Conservation (phyloP, 106 monocot genomes). For the Dioscorea zingiberensis region DNA sequence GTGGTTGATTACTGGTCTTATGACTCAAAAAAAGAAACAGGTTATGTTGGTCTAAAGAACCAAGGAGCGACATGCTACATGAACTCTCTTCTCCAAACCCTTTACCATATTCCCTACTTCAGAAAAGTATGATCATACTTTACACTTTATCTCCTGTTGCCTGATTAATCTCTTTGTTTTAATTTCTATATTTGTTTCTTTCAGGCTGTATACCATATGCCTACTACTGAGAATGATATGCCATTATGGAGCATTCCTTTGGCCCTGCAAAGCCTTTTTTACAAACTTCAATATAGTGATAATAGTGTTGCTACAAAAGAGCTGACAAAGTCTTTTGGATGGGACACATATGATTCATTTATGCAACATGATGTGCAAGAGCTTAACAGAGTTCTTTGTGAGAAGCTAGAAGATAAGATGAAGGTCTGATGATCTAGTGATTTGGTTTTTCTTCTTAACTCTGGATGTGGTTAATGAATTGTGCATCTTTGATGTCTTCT, state of each 20-base stretch:
- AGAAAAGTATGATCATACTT: slow-evolving; percentile 65
- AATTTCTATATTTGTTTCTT: background rate
- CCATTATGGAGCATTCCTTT: slow-evolving; percentile 88
- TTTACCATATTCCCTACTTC: slow-evolving; percentile 96
- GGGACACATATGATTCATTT: slow-evolving; percentile 93
- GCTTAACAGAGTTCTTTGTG: slow-evolving; percentile 81
- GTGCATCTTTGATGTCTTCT: slow-evolving; percentile 9
- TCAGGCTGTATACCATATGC: slow-evolving; percentile 84
- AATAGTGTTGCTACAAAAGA: slow-evolving; percentile 90
- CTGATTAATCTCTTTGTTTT: background rate
- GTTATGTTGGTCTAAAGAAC: slow-evolving; percentile 98
- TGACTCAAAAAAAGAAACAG: slow-evolving; percentile 98
- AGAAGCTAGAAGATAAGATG: slow-evolving; percentile 96
- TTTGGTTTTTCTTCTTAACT: background rate
- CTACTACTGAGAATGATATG: slow-evolving; percentile 91
- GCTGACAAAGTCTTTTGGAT: slow-evolving; percentile 93
- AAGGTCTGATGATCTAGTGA: slow-evolving; percentile 23
- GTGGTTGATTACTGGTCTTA: slow-evolving; percentile 93
- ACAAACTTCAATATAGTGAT: slow-evolving; percentile 86
- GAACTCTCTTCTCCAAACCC: slow-evolving; percentile 99
- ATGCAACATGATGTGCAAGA: slow-evolving; percentile 97
- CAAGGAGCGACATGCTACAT: slow-evolving; percentile 99
- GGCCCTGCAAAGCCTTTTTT: slow-evolving; percentile 86
- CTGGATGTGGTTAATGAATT: background rate
- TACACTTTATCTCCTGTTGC: background rate